Conservation (phyloP, 257 asterid species). For the Scutellaria minor region DNA sequence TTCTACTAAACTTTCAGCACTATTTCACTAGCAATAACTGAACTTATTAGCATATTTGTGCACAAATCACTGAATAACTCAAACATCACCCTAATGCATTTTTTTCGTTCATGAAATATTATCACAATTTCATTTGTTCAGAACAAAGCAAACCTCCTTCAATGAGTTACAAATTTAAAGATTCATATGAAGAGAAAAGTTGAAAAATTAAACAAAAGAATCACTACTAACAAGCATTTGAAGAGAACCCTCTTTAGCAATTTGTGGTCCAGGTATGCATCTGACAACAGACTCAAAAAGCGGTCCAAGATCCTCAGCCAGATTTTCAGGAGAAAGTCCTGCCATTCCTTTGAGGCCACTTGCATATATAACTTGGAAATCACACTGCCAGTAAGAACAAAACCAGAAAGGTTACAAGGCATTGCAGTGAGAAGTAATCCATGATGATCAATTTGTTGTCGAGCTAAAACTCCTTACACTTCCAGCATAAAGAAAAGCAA, state of each 20-base stretch:
- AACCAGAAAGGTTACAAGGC: slow-evolving; percentile 1
- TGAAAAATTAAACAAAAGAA: slow-evolving; percentile 15
- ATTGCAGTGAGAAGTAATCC: slow-evolving; percentile 5
- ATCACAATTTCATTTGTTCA: not conserved
- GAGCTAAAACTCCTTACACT: not conserved
- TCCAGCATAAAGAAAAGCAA: not conserved
- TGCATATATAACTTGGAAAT: slow-evolving; percentile 96
- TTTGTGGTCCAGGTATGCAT: slow-evolving; percentile 96
- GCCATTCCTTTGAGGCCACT: slow-evolving; percentile 97
- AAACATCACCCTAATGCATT: slow-evolving; percentile 13
- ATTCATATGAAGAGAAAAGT: slow-evolving; percentile 20
- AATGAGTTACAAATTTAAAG: slow-evolving; percentile 15
- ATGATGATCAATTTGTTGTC: slow-evolving; percentile 11
- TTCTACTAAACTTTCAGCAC: not conserved
- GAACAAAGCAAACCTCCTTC: slow-evolving; percentile 13
- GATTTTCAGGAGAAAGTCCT: slow-evolving; percentile 86
- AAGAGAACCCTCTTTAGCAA: slow-evolving; percentile 88
- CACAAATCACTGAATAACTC: not conserved
- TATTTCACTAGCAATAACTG: not conserved
- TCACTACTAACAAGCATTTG: slow-evolving; percentile 90
- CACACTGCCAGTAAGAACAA: slow-evolving; percentile 71
- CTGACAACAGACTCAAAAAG: slow-evolving; percentile 86
- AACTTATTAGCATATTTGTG: not conserved
- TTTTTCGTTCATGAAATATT: not conserved
- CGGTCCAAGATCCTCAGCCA: slow-evolving; percentile 95